Evolutionary conservation across 306 rosid species (phyloP).

Genomic region (Glycine latifolia): DNA sequence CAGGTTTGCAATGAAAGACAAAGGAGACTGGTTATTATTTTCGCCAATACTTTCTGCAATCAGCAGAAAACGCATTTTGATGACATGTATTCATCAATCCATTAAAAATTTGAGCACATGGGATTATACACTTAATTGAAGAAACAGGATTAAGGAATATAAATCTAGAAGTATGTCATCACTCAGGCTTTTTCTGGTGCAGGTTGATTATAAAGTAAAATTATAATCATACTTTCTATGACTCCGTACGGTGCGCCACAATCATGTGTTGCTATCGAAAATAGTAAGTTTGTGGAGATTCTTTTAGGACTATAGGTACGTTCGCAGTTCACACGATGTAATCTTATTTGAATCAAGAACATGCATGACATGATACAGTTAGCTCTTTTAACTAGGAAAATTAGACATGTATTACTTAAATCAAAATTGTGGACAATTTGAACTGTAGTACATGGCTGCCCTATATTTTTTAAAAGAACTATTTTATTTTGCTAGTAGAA

Average conservation of each 20-base stretch:
- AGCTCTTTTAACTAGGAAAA: neutral
- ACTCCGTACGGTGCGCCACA: neutral
- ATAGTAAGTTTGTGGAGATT: neutral
- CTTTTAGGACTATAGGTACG: neutral
- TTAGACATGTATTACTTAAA: neutral
- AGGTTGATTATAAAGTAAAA: slow-evolving; percentile 5
- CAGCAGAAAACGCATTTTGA: slow-evolving; percentile 18
- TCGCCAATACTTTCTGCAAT: neutral
- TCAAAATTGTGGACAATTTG: neutral
- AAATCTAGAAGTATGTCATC: slow-evolving; percentile 4
- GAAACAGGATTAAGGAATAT: slow-evolving; percentile 15
- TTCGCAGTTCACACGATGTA: neutral
- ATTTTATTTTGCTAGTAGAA: neutral
- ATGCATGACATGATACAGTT: neutral
- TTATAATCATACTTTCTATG: neutral
- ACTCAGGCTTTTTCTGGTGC: neutral
- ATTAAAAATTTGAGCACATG: neutral
- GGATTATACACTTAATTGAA: neutral
- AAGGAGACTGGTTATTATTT: slow-evolving; percentile 22
- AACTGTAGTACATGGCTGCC: too few species aligned
- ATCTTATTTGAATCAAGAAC: neutral
- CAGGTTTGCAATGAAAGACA: slow-evolving; percentile 15
- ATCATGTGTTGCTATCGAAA: slow-evolving; percentile 2
- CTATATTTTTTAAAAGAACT: neutral
- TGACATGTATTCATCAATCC: slow-evolving; percentile 1